Evolutionary conservation across 148 eudicot species (phyloP), one percentile per base, ranked within the genome.

Genomic region (Rhododendron henanense): DNA sequence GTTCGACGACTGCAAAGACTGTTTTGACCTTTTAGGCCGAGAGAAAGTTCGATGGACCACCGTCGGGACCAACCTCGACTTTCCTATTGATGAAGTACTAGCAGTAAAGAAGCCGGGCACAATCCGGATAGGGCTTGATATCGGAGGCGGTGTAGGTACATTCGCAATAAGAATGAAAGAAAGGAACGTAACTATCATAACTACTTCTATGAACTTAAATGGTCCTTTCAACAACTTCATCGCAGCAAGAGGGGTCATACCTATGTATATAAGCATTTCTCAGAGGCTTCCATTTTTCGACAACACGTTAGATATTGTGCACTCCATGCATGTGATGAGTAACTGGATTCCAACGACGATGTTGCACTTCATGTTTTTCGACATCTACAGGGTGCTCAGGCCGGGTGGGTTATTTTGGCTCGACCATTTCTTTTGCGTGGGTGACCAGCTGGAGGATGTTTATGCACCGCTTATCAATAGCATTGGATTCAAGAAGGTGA

Each of bases 331-430:
- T 57, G 91, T 89, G 47, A 80, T 91, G 82, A 89, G 90, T 83
- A 86, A 87, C 82, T 88, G 92, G 91, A 88, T 91, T 53, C 90
- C 89, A 1, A 83, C 87, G 0, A 85, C 88, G 4, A 28, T 86
- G 61, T 10, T 79, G 8, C 86, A 88, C 73, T 90, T 86, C 84
- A 21, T 88, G 76, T 23, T 90, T 61, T 87, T 81, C 53, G 91
- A 89, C 80, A 85, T 88, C 11, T 75, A 91, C 83, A 85, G 91
- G 87, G 89, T 91, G 78, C 85, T 91, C 4, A 83, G 89, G 82
- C 91, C 90, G 19, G 91, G 90, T 33, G 92, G 91, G 78, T 82
- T 89, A 82, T 87, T 91, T 55, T 89, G 92, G 91, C 86, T 91
- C 10, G 91, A 87, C 74, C 90, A 82, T 71, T 91, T 91, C 86